These are phyloP conservation scores for Pseudogymnoascus sp. DNA, from an alignment of 2,329 filamentous ascomycete genomes.

Conservation along the genomic window DNA sequence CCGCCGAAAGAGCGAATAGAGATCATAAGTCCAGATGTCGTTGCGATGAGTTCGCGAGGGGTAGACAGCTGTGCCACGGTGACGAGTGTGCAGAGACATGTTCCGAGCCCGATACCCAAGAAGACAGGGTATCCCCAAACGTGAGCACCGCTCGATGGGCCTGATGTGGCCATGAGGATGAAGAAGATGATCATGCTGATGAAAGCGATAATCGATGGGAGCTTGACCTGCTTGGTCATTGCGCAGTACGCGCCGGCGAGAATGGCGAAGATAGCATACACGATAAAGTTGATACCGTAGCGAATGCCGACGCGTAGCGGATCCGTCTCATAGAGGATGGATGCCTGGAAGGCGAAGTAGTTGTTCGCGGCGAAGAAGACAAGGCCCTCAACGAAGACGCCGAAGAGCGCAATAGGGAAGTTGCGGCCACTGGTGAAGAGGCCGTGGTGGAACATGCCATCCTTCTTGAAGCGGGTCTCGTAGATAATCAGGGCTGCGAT, in stretches of 20 bases:
- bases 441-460: constrained; percentile 36
- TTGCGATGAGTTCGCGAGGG: constrained; percentile 30
- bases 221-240: constrained; percentile 23
- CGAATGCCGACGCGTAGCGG: constrained; percentile 28
- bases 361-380: constrained; percentile 36
- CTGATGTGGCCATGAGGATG: constrained; percentile 30
- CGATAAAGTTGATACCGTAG: constrained; percentile 30
- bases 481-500: constrained; percentile 26
- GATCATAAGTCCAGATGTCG: constrained; percentile 30
- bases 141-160: constrained; percentile 17
- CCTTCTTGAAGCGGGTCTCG: constrained; percentile 30
- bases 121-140: constrained; percentile 34
- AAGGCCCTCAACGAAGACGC: constrained; percentile 32
- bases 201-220: constrained; percentile 24
- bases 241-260: constrained; percentile 24
- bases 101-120: constrained; percentile 30
- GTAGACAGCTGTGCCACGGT: constrained; percentile 33
- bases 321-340: constrained; percentile 32
- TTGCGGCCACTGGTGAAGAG: constrained; percentile 31
- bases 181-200: constrained; percentile 29
- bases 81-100: constrained; percentile 30
- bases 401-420: constrained; percentile 30
- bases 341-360: constrained; percentile 35
- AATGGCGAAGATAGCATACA: constrained; percentile 25
- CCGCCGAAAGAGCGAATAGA: constrained; percentile 37